These are phyloP conservation scores for Globisporangium mamillatum DNA, from an alignment of 352 stramenopile genomes.

Conservation along the genomic window DNA sequence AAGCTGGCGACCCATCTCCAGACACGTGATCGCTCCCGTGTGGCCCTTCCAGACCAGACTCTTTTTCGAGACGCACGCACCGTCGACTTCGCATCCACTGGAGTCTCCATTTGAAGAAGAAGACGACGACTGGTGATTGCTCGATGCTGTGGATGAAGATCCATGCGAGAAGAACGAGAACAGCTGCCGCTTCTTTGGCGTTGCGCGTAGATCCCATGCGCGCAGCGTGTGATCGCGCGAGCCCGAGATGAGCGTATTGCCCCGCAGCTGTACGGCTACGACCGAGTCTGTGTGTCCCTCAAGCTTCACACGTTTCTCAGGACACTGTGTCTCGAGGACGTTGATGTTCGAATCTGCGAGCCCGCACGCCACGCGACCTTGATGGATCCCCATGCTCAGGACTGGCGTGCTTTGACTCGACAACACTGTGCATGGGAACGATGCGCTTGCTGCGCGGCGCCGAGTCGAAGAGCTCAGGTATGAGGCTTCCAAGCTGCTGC, in stretches of 20 bases:
- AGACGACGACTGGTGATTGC: conserved; percentile 6
- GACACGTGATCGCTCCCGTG: conserved; percentile 51
- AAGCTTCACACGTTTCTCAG: conserved; percentile 37
- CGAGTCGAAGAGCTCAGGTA: conserved; percentile 1
- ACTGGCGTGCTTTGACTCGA: conserved; percentile 33
- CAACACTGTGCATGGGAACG: conserved; percentile 15
- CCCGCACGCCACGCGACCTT: conserved; percentile 51
- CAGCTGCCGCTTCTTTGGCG: conserved; percentile 51
- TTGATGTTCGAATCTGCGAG: conserved; percentile 37
- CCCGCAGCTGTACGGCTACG: conserved; percentile 52
- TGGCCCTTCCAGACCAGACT: conserved; percentile 69
- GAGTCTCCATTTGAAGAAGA: conserved; percentile 19
- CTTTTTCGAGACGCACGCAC: conserved; percentile 49
- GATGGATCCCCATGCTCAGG: conserved; percentile 49
- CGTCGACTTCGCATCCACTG: conserved; percentile 42
- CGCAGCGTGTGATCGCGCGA: conserved; percentile 72
- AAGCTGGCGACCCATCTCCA: conserved; percentile 75
- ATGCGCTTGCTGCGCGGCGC: conserved; percentile 12
- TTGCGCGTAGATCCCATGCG: conserved; percentile 65
- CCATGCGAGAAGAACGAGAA: conserved; percentile 58
- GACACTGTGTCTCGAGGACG: conserved; percentile 34
- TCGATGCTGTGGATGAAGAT: neutral
- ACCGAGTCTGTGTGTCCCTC: conserved; percentile 61
- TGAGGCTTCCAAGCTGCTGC: neutral
- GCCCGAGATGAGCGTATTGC: conserved; percentile 60